Conservation (phyloP, 352 stramenopile species). For the Saprolegnia diclina region DNA sequence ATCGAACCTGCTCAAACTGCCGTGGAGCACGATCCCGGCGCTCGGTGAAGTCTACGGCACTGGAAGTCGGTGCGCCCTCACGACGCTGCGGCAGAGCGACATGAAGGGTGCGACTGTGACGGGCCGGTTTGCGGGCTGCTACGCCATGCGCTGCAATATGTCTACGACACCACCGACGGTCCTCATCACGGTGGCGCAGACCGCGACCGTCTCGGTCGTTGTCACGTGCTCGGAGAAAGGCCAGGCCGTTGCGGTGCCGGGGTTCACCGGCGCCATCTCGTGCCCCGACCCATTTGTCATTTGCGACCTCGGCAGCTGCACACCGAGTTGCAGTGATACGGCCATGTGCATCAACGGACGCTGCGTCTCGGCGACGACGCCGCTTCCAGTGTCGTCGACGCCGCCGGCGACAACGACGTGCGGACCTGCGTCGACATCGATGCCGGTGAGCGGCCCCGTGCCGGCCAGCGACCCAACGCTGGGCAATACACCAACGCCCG, state of each 20-base stretch:
- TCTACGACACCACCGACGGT: slow-evolving; percentile 32
- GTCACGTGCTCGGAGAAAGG: slow-evolving; percentile 47
- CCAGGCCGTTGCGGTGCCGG: slow-evolving; percentile 34
- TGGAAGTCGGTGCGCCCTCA: slow-evolving; percentile 59
- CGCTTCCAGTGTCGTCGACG: not conserved
- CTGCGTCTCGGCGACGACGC: not conserved
- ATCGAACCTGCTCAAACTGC: slow-evolving; percentile 43
- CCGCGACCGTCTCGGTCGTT: slow-evolving; percentile 27
- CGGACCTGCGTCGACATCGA: not conserved
- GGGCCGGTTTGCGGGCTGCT: slow-evolving; percentile 62
- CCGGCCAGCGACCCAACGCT: no score
- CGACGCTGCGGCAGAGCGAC: slow-evolving; percentile 50
- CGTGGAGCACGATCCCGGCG: slow-evolving; percentile 54
- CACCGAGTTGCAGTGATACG: not conserved
- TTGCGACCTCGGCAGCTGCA: slow-evolving; percentile 31
- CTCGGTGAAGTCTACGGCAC: slow-evolving; percentile 69
- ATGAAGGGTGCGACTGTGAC: slow-evolving; percentile 49
- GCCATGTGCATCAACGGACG: slow-evolving; percentile 20
- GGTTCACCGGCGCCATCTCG: slow-evolving; percentile 49
- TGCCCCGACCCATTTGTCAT: slow-evolving; percentile 65
- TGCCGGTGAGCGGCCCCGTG: no score
- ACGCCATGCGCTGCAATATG: slow-evolving; percentile 59
- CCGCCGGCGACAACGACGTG: not conserved
- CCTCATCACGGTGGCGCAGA: slow-evolving; percentile 30
- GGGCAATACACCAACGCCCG: not conserved